A percentile compares a stretch with the other conserved stretches of the same genome.
phyloP scores from a whole-genome alignment of 495 filamentous ascomycete genomes.

The Tuber calosporum region DNA sequence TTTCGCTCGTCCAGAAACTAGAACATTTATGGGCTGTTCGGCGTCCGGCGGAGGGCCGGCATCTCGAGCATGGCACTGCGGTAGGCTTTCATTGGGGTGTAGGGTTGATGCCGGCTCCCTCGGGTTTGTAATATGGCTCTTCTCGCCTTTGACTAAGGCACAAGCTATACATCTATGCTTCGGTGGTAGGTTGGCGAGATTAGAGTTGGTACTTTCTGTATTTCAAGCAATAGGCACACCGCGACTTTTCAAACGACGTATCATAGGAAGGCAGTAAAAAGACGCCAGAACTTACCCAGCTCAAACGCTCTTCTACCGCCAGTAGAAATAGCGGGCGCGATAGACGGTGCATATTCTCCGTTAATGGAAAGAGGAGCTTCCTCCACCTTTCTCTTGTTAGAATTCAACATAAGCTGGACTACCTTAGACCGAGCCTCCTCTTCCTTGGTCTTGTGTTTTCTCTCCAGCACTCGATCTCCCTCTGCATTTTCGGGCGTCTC shows the following conservation, averaged over 20 bases:
- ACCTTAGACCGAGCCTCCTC: conserved; percentile 14
- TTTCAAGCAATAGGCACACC: conserved; percentile 33
- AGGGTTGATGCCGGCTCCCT: conserved; percentile 21
- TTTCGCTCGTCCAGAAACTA: conserved; percentile 52
- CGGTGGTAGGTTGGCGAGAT: conserved; percentile 43
- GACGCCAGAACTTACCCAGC: conserved; percentile 49
- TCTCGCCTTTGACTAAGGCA: conserved; percentile 13
- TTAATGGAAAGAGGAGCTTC: neutral
- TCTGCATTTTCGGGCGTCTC: neutral
- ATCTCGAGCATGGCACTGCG: conserved; percentile 29
- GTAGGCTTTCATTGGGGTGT: conserved; percentile 26
- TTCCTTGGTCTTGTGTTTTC: neutral
- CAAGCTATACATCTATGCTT: conserved; percentile 37
- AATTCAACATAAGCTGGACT: neutral
- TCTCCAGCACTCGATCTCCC: neutral
- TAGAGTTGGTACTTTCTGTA: conserved; percentile 53
- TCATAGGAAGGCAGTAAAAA: conserved; percentile 10
- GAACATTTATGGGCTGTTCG: conserved; percentile 41
- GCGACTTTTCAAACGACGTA: conserved; percentile 2
- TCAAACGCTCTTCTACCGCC: conserved; percentile 51
- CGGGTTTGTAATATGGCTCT: conserved; percentile 20
- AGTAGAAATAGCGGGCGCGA: conserved; percentile 11
- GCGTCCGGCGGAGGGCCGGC: conserved; percentile 51
- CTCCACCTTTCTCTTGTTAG: neutral
- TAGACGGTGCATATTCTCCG: neutral